Conservation (phyloP, 768 basidiomycete species). For the Suillus paluster region DNA sequence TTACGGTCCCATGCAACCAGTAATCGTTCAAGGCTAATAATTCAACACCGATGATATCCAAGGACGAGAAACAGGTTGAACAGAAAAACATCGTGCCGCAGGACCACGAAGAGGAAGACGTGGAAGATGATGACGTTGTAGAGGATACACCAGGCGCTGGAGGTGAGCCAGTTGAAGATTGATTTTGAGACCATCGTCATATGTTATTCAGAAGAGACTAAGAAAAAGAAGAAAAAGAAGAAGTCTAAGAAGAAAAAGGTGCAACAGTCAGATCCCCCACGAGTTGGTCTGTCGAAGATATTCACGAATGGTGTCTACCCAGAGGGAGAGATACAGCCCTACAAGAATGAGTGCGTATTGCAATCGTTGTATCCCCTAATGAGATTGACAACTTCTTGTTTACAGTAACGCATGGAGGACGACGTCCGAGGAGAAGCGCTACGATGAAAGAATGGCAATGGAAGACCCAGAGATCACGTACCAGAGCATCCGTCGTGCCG, state of each 20-base stretch:
- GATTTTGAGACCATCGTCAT: background rate
- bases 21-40: background rate
- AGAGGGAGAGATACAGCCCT: constrained; percentile 89
- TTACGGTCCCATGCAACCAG: background rate
- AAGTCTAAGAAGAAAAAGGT: constrained; percentile 85
- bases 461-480: constrained; percentile 88
- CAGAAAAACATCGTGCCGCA: constrained; percentile 16
- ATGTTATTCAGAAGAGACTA: constrained; percentile 39
- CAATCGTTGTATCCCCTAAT: background rate
- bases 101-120: constrained; percentile 32
- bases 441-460: constrained; percentile 75
- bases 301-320: constrained; percentile 88
- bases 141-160: constrained; percentile 24
- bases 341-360: constrained; percentile 83
- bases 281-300: constrained; percentile 85
- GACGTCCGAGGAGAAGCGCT: constrained; percentile 89
- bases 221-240: constrained; percentile 94
- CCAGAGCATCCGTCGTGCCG: constrained; percentile 85
- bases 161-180: constrained; percentile 28
- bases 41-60: constrained; percentile 19
- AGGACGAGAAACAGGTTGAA: constrained; percentile 19
- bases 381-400: constrained; percentile 1
- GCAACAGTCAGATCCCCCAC: constrained; percentile 90
- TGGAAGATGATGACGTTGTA: constrained; percentile 36
- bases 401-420: constrained; percentile 86